Percentiles rank a stretch among this genome's conserved stretches.
These are phyloP conservation scores for Calonectria pseudoreteaudii DNA, from an alignment of 2,329 filamentous ascomycete species.

Conservation along the genomic window DNA sequence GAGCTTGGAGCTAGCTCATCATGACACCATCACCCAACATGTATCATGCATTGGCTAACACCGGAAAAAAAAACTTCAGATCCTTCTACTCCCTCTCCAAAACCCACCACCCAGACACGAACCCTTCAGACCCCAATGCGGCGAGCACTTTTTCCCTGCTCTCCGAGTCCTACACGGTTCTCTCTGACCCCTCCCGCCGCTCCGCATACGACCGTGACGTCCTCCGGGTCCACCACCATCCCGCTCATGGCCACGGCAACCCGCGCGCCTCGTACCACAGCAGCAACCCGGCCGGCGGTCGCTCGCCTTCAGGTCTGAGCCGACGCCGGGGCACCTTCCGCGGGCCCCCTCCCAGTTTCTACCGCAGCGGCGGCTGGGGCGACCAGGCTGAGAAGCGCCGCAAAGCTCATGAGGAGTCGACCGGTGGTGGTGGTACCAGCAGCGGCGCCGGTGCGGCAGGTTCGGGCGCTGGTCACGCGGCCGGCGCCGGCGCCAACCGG, in stretches of 20 bases:
- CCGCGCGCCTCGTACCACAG: slow-evolving; percentile 66
- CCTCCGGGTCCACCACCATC: slow-evolving; percentile 54
- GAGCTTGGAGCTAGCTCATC: not conserved
- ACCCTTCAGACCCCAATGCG: slow-evolving; percentile 80
- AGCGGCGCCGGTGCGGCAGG: not conserved
- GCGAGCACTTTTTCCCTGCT: slow-evolving; percentile 83
- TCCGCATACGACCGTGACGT: slow-evolving; percentile 83
- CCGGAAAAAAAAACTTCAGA: slow-evolving; percentile 48
- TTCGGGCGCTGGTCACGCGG: not conserved
- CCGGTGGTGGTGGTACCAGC: slow-evolving; percentile 35
- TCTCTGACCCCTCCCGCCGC: slow-evolving; percentile 80
- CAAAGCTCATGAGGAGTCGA: slow-evolving; percentile 62
- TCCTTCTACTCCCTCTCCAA: slow-evolving; percentile 94
- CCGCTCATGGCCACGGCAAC: slow-evolving; percentile 45
- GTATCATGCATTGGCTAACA: not conserved
- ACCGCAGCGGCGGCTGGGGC: slow-evolving; percentile 83
- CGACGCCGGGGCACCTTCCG: slow-evolving; percentile 80
- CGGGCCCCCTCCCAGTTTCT: slow-evolving; percentile 92
- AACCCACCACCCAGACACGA: slow-evolving; percentile 90
- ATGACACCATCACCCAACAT: not conserved
- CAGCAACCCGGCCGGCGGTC: slow-evolving; percentile 75
- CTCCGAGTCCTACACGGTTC: slow-evolving; percentile 83
- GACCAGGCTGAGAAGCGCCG: slow-evolving; percentile 69
- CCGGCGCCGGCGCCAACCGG: slow-evolving; percentile 7
- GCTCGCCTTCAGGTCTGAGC: slow-evolving; percentile 85